Base-by-base conservation (phyloP, 2,329 filamentous ascomycete species). In the Epichloe hybrida region DNA sequence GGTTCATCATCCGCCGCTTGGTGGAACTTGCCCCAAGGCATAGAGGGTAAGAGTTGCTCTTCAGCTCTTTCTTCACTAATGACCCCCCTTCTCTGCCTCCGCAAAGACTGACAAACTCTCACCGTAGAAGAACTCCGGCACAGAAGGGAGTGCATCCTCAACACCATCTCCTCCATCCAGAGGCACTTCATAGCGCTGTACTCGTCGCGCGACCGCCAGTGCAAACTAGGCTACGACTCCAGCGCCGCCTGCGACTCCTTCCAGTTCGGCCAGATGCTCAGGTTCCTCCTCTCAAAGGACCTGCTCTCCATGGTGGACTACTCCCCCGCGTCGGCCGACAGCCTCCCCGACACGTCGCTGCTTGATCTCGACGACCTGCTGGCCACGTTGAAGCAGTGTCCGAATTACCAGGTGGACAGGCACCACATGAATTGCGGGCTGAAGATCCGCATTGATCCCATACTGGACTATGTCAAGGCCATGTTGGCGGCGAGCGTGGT, bases 211-310 rank as follows among this genome's bases (percentile, higher is more conserved):
- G 73, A 68, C 35, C 66, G 70, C 7, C 85, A 88, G 62, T 89
- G 86, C 64, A 80, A 80, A 58, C 73, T 88, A 0, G 84, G 85
- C 49, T 89, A 89, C 64, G 84, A 87, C 59, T 81, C 80, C 2
- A 85, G 80, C 54, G 66, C 76, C 2, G 79, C 84, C 41, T 89
- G 86, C 63, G 86, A 90, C 66, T 82, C 80, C 2, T 90, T 84
- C 60, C 86, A 90, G 65, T 75, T 90, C 1, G 86, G 85, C 21
- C 84, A 89, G 66, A 86, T 86, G 73, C 67, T 88, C 55, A 81
- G 80, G 56, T 89, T 89, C 64, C 76, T 89, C 37, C 68, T 72
- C 13, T 73, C 74, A 56, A 79, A 80, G 56, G 73, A 76, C 31
- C 76, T 86, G 0, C 60, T 88, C 4, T 76, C 74, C 38, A 66